Base-by-base conservation (phyloP, 345 rosid genomes). In the Ailanthus altissimus region DNA sequence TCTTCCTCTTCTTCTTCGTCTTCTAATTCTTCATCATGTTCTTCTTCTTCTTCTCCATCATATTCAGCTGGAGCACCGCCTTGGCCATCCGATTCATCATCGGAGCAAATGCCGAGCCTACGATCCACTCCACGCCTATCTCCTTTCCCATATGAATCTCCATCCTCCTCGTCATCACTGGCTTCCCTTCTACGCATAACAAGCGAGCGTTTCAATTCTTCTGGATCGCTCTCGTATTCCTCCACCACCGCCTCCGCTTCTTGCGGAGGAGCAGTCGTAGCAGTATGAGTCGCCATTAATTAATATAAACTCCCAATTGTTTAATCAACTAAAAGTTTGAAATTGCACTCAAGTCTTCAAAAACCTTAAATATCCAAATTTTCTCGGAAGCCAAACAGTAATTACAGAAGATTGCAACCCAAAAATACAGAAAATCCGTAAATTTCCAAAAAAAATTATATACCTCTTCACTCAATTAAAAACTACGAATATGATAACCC, bases 211-310 rank as follows among this genome's bases (percentile, higher is more conserved):
- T 88, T 90, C 68, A 83, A 84, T 81, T 92, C 99, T 81, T 92
- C 99, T 2, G 94, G 94, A 85, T 95, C 98, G 74, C 99, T 95
- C 75, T 93, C 98, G 67, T 92, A 92, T 9, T 89, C 92, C 21
- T 89, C 92, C 70, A 90, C 78, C 58, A 20, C 72, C 58, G 25
- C 75, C 42, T 54, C 71, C 28, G 40, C 75, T 20, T 72, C 50
- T 8, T 56, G 26, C n/a, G 65, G 47, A 16, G 56, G 25, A 43
- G 40, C 26, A 25, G 28, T 63, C 28, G 69, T 15, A 25, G 57
- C 0, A 68, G 26, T 32, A 32, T 32, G 21, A 26, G 56, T 49
- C 20, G 69, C 69, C 77, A 62, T 74, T 13, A n/a, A 32, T 62
- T 28, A 49, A 28, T 62, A 28, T 46, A 8, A 32, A 49, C 47